Percentiles rank a stretch among this genome's conserved stretches.
phyloP scores from a whole-genome alignment of 345 rosid species.

The Populus tremula region DNA sequence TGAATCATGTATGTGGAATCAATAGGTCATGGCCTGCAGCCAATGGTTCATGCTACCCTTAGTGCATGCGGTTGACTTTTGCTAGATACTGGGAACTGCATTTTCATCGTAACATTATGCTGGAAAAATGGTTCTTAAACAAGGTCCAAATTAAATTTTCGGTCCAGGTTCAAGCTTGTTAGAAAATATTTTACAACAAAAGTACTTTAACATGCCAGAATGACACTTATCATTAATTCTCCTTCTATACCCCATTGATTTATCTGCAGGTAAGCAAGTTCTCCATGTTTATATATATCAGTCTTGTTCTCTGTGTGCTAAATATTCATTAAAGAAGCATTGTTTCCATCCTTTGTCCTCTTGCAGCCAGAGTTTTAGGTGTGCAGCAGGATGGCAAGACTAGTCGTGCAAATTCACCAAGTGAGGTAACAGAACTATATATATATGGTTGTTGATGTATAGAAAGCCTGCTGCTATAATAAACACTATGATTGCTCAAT shows the following conservation, averaged over 20 bases:
- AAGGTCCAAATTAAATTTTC: too few relatives aligned
- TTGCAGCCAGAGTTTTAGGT: slow-evolving; percentile 16
- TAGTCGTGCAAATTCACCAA: not conserved
- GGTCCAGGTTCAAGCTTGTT: too few relatives aligned
- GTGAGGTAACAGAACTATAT: slow-evolving; percentile 17
- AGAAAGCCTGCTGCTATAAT: not conserved
- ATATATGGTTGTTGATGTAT: not conserved
- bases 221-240: too few relatives aligned
- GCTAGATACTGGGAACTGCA: slow-evolving; percentile 18
- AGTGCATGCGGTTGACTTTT: slow-evolving; percentile 18
- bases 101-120: not conserved
- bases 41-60: not conserved
- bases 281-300: not conserved
- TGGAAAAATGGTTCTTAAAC: too few relatives aligned
- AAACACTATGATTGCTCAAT: not conserved
- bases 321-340: too few relatives aligned
- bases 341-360: not conserved
- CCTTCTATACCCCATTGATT: slow-evolving; percentile 3
- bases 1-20: not conserved
- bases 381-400: slow-evolving; percentile 1
- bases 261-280: slow-evolving; percentile 21
- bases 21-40: not conserved
- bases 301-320: not conserved
- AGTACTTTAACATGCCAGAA: too few relatives aligned
- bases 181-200: too few relatives aligned